These are phyloP conservation scores for Aspergillus terreus DNA, from an alignment of 2,329 filamentous ascomycete species.

Conservation along the genomic window DNA sequence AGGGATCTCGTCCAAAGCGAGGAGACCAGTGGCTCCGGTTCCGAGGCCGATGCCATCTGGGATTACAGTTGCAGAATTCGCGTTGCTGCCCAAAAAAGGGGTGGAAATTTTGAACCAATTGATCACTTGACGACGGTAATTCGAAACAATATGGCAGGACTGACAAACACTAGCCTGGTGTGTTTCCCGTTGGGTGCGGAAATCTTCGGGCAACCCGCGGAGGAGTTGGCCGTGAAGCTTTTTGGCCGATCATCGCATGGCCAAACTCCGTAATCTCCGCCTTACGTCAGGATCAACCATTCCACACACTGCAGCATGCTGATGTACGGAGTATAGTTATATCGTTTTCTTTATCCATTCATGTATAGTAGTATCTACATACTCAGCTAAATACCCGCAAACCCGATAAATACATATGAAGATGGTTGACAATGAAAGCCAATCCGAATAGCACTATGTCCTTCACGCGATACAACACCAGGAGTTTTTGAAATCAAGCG, in stretches of 20 bases:
- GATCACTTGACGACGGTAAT: background rate
- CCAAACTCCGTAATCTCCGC: constrained; percentile 23
- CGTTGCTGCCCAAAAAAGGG: background rate
- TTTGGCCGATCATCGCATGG: constrained; percentile 16
- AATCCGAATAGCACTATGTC: background rate
- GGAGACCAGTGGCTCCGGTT: constrained; percentile 35
- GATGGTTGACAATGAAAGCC: constrained; percentile 1
- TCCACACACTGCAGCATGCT: background rate
- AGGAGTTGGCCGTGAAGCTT: constrained; percentile 7
- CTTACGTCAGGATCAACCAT: constrained; percentile 8
- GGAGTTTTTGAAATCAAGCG: constrained; percentile 3
- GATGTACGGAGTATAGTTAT: background rate
- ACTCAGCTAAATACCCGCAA: constrained; percentile 1
- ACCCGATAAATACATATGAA: background rate
- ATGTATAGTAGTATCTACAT: constrained; percentile 20
- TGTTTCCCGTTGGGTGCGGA: too few species aligned
- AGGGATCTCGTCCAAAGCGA: constrained; percentile 44
- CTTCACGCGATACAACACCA: background rate
- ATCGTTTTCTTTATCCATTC: constrained; percentile 3
- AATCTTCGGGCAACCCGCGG: background rate
- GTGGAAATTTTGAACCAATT: background rate
- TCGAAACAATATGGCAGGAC: background rate
- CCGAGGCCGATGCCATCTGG: constrained; percentile 26
- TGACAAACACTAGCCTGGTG: too few species aligned
- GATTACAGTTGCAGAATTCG: background rate